Evolutionary conservation across 2,329 filamentous ascomycete genomes (phyloP).

Genomic region (Arthrobotrys pseudoclavata): DNA sequence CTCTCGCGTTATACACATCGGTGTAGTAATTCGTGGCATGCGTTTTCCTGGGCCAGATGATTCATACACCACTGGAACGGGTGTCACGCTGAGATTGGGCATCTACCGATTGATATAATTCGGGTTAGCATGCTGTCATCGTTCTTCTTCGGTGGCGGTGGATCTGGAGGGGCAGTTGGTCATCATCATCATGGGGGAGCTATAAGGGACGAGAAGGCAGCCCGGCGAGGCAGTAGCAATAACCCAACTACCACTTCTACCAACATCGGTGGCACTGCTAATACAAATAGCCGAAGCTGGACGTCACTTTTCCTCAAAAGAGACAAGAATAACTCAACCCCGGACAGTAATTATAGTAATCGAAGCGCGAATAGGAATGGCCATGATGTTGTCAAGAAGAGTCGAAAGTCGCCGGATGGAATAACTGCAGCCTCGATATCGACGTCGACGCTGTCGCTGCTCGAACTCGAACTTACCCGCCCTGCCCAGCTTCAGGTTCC

Average conservation of each 20-base stretch:
- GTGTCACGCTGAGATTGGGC: conserved; percentile 58
- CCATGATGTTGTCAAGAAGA: conserved; percentile 20
- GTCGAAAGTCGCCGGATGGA: conserved; percentile 10
- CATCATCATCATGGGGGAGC: conserved; percentile 37
- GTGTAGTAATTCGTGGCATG: conserved; percentile 57
- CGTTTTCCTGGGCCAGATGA: conserved; percentile 49
- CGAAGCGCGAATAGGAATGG: conserved; percentile 9
- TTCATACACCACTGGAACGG: conserved; percentile 43
- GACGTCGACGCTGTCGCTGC: conserved; percentile 40
- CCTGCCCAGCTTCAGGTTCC: conserved; percentile 42
- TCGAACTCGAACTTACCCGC: conserved; percentile 26
- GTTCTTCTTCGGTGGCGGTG: conserved; percentile 50
- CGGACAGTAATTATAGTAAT: conserved; percentile 25
- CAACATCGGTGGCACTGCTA: conserved; percentile 5
- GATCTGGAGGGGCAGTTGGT: conserved; percentile 34
- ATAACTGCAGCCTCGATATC: conserved; percentile 10
- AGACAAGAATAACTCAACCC: conserved; percentile 34
- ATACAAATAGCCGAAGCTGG: conserved; percentile 56
- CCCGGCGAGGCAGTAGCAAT: conserved; percentile 42
- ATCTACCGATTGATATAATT: conserved; percentile 23
- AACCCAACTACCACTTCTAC: conserved; percentile 11
- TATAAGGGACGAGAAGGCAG: conserved; percentile 47
- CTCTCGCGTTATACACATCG: conserved; percentile 43
- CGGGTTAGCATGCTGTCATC: conserved; percentile 51
- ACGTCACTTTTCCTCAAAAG: conserved; percentile 49